Evolutionary conservation across 2,329 filamentous ascomycete species (phyloP).

Genomic region (Knoxdaviesia proteae): DNA sequence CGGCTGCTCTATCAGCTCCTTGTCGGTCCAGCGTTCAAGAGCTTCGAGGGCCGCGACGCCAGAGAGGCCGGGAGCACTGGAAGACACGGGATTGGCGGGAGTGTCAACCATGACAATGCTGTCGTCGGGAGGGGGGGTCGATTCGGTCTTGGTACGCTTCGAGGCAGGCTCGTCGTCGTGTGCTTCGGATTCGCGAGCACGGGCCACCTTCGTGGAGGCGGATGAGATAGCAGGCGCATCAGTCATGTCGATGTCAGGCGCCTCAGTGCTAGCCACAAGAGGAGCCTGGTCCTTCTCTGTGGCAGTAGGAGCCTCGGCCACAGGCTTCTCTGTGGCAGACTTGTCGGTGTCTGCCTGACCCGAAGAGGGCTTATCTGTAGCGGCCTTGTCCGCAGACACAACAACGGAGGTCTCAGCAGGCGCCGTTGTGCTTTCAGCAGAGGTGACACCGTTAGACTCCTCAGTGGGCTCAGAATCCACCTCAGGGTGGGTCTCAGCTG

Average conservation of each 20-base stretch:
- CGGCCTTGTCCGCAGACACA: neutral
- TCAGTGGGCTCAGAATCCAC: neutral
- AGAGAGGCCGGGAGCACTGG: slow-evolving; percentile 8
- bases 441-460: neutral
- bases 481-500: neutral
- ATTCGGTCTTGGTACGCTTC: slow-evolving; percentile 61
- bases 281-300: slow-evolving; percentile 1
- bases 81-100: slow-evolving; percentile 5
- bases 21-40: slow-evolving; percentile 19
- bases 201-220: slow-evolving; percentile 37
- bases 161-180: slow-evolving; percentile 41
- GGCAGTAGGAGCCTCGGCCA: neutral
- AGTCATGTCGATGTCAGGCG: slow-evolving; percentile 8
- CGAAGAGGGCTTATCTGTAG: neutral
- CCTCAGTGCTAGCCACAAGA: slow-evolving; percentile 5
- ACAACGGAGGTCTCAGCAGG: neutral
- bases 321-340: neutral
- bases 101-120: slow-evolving; percentile 8
- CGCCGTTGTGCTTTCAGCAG: too few species aligned
- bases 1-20: slow-evolving; percentile 20
- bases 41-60: slow-evolving; percentile 10
- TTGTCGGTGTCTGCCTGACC: neutral
- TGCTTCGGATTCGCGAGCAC: slow-evolving; percentile 57
- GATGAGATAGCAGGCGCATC: slow-evolving; percentile 22
- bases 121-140: slow-evolving; percentile 17